Evolutionary conservation across 2,329 filamentous ascomycete genomes (phyloP).

Genomic region (Hypoxylon rubiginosum): DNA sequence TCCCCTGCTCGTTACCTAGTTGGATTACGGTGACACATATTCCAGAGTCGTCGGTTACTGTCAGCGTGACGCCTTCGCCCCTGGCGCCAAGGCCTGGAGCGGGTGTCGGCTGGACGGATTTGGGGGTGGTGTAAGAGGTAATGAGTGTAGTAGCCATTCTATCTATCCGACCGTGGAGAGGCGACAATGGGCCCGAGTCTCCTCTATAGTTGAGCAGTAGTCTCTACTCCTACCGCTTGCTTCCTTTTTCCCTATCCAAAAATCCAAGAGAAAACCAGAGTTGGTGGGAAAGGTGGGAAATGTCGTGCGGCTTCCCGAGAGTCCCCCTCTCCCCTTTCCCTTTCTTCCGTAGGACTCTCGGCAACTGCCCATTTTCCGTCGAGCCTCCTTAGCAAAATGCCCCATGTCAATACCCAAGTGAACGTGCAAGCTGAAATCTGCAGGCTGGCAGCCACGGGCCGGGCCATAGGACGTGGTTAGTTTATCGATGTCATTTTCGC

Average conservation of each 20-base stretch:
- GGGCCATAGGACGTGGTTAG: conserved; percentile 6
- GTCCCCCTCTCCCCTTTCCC: background rate
- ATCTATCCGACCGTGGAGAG: background rate
- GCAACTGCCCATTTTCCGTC: conserved; percentile 3
- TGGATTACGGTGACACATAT: conserved; percentile 20
- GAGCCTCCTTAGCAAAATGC: conserved; percentile 14
- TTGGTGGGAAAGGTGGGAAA: background rate
- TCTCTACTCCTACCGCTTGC: background rate
- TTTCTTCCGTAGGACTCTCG: background rate
- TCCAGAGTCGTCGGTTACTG: conserved; percentile 11
- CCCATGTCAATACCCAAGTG: conserved; percentile 19
- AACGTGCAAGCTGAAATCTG: conserved; percentile 14
- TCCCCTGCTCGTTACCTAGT: conserved; percentile 11
- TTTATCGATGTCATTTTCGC: conserved; percentile 19
- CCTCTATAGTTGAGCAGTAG: background rate
- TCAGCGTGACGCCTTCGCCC: conserved; percentile 21
- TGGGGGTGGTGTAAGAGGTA: conserved; percentile 1
- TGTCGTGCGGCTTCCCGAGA: background rate
- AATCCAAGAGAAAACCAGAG: background rate
- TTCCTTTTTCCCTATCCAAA: background rate
- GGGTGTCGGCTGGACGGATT: conserved; percentile 13
- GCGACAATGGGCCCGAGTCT: background rate
- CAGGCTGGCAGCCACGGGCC: conserved; percentile 15
- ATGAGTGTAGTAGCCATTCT: conserved; percentile 18
- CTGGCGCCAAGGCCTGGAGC: conserved; percentile 15